Conservation (phyloP, 2,329 filamentous ascomycete species). For the Scolecobasidium constrictum region DNA sequence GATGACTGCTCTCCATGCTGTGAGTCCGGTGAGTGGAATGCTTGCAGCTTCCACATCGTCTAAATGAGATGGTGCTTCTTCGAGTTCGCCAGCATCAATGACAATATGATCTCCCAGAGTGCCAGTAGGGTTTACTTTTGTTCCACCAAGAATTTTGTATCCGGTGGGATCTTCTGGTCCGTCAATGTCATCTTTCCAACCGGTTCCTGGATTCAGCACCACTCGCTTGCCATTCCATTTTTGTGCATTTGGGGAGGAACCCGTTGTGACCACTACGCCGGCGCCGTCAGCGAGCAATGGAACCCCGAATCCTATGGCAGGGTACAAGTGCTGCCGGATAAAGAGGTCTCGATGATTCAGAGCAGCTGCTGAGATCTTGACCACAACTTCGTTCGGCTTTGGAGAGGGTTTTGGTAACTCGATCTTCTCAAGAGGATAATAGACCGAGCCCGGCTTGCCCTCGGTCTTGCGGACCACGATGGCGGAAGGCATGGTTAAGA, state of each 20-base stretch:
- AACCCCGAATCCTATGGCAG: conserved; percentile 65
- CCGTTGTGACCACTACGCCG: conserved; percentile 58
- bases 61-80: conserved; percentile 64
- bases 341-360: conserved; percentile 96
- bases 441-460: conserved; percentile 80
- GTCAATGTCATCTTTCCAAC: conserved; percentile 61
- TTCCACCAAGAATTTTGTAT: conserved; percentile 60
- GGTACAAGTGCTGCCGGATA: conserved; percentile 86
- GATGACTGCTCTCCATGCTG: conserved; percentile 76
- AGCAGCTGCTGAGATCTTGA: conserved; percentile 67
- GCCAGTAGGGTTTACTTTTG: conserved; percentile 52
- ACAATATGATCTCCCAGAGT: conserved; percentile 64
- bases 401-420: conserved; percentile 53
- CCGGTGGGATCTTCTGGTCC: conserved; percentile 56
- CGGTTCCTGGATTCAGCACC: conserved; percentile 64
- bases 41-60: conserved; percentile 67
- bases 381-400: conserved; percentile 56
- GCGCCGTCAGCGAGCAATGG: conserved; percentile 77
- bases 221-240: conserved; percentile 57
- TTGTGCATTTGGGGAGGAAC: conserved; percentile 37
- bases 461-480: conserved; percentile 59
- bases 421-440: conserved; percentile 56
- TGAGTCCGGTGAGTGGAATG: conserved; percentile 74
- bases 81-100: conserved; percentile 62
- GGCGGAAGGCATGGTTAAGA: conserved; percentile 22